These are phyloP conservation scores for Alternaria gansuensis DNA, from an alignment of 2,329 filamentous ascomycete genomes.

Conservation along the genomic window DNA sequence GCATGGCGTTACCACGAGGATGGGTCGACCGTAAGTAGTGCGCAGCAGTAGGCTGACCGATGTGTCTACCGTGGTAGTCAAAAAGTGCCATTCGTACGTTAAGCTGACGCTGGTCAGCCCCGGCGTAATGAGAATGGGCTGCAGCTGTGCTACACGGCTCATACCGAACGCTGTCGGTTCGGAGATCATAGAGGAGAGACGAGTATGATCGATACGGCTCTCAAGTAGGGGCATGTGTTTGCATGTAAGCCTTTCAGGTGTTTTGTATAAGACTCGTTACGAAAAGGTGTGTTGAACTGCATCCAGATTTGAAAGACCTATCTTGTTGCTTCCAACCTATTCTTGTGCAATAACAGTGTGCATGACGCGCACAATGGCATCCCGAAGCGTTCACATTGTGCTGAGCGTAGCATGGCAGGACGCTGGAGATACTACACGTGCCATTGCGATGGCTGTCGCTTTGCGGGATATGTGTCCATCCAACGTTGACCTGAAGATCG, in stretches of 20 bases:
- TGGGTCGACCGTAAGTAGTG: background rate
- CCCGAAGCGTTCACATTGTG: conserved; percentile 36
- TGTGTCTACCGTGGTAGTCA: background rate
- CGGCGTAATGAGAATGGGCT: background rate
- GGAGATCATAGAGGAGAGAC: conserved; percentile 22
- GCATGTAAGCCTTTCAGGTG: background rate
- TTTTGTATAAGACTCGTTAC: conserved; percentile 9
- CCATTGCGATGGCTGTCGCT: conserved; percentile 42
- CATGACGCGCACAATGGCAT: conserved; percentile 23
- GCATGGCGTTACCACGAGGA: background rate
- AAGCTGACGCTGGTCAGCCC: conserved; percentile 4
- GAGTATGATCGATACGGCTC: conserved; percentile 2
- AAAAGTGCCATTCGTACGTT: background rate
- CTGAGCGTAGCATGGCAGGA: conserved; percentile 48
- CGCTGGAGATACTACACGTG: conserved; percentile 46
- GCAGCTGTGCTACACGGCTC: conserved; percentile 3
- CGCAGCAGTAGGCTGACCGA: background rate
- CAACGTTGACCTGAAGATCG: conserved; percentile 38
- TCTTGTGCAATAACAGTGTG: background rate
- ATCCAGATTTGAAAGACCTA: background rate
- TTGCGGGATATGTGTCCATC: conserved; percentile 43
- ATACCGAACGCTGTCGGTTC: conserved; percentile 7
- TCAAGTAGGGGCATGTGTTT: background rate
- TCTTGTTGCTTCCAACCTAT: background rate
- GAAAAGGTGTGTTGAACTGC: background rate